Conservation (phyloP, 805 yeast species). For the Starmerella sp. region DNA sequence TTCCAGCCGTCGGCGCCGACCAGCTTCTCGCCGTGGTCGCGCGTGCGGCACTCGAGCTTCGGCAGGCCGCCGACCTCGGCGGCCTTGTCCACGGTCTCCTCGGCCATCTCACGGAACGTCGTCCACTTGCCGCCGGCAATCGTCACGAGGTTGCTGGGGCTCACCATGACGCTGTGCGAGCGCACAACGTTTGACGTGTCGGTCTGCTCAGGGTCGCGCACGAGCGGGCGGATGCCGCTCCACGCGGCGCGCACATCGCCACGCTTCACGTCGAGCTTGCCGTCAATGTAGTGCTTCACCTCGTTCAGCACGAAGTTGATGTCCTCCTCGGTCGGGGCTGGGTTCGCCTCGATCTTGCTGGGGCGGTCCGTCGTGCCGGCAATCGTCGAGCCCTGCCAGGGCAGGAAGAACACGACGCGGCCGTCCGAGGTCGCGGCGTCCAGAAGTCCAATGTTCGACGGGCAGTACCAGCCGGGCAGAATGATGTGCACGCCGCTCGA, state of each 20-base stretch:
- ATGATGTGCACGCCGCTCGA: slow-evolving; percentile 89
- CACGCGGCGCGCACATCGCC: slow-evolving; percentile 89
- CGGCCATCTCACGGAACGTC: slow-evolving; percentile 94
- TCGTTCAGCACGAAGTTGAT: slow-evolving; percentile 78
- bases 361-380: slow-evolving; percentile 97
- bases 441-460: slow-evolving; percentile 72
- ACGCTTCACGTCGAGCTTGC: slow-evolving; percentile 73
- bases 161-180: slow-evolving; percentile 66
- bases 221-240: slow-evolving; percentile 95
- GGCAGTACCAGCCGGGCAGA: slow-evolving; percentile 85
- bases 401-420: slow-evolving; percentile 90
- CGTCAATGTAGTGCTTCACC: slow-evolving; percentile 67
- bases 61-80: slow-evolving; percentile 30
- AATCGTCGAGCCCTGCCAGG: slow-evolving; percentile 94
- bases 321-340: slow-evolving; percentile 79
- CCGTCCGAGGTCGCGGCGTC: slow-evolving; percentile 93
- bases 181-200: slow-evolving; percentile 84
- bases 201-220: slow-evolving; percentile 51
- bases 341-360: slow-evolving; percentile 35
- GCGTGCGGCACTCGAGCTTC: slow-evolving; percentile 42
- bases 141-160: slow-evolving; percentile 69
- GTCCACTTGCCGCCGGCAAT: slow-evolving; percentile 98
- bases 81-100: slow-evolving; percentile 75
- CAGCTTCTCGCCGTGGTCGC: slow-evolving; percentile 35
- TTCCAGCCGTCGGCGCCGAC: slow-evolving; percentile 78